Evolutionary conservation across 495 filamentous ascomycete species (phyloP).

Genomic region (Podospora appendiculata): DNA sequence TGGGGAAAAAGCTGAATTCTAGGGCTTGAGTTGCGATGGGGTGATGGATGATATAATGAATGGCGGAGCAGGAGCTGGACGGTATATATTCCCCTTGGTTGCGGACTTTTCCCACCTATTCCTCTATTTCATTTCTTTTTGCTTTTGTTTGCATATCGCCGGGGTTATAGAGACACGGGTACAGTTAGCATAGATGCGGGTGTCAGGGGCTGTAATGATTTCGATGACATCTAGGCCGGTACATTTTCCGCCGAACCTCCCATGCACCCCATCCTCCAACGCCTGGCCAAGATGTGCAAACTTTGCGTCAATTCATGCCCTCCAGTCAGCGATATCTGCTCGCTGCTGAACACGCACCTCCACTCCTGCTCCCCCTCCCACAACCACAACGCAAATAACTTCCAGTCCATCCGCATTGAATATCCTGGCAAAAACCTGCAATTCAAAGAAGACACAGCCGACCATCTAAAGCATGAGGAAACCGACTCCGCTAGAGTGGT

Average conservation of each 20-base stretch:
- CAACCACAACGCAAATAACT: too few species aligned
- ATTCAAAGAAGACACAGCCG: background rate
- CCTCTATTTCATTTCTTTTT: too few species aligned
- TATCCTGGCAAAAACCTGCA: background rate
- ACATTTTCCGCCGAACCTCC: too few species aligned
- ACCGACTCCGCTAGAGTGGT: constrained; percentile 76
- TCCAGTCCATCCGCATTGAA: too few species aligned
- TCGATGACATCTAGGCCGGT: background rate
- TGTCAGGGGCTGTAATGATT: background rate
- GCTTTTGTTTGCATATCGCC: background rate
- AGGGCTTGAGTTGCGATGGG: background rate
- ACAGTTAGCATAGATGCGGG: too few species aligned
- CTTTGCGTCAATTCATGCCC: too few species aligned
- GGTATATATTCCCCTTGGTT: background rate
- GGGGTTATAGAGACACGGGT: background rate
- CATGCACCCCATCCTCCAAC: too few species aligned
- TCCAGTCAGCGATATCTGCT: too few species aligned
- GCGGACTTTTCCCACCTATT: too few species aligned
- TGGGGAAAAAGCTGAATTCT: constrained; percentile 31
- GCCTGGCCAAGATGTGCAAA: too few species aligned
- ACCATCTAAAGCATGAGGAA: constrained; percentile 65
- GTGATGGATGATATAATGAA: background rate
- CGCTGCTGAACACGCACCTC: too few species aligned
- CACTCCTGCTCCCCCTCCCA: too few species aligned
- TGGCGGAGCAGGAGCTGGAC: background rate